Conservation (phyloP, 441 rosid species). For the Pelargonium myrrhifolium region DNA sequence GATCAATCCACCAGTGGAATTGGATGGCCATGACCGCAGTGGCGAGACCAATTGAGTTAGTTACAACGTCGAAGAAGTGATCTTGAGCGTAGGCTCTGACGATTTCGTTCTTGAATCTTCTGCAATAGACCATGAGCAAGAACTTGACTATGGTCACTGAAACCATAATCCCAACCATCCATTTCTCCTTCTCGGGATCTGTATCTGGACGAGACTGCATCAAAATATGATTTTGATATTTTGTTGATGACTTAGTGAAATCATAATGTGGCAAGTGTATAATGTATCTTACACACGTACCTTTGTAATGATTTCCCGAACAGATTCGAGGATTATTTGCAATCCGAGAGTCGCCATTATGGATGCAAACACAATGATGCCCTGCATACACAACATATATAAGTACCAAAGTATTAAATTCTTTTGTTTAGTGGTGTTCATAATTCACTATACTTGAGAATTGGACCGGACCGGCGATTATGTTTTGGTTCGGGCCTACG, state of each 20-base stretch:
- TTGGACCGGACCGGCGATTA: no score
- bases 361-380: slow-evolving; percentile 70
- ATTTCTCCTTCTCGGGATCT: slow-evolving; percentile 44
- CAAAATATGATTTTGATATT: no score
- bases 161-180: slow-evolving; percentile 75
- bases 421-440: no score
- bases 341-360: slow-evolving; percentile 72
- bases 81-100: slow-evolving; percentile 63
- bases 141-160: slow-evolving; percentile 48
- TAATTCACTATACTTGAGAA: no score
- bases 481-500: no score
- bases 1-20: slow-evolving; percentile 70
- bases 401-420: no score
- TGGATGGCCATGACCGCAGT: slow-evolving; percentile 52
- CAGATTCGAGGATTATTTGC: slow-evolving; percentile 57
- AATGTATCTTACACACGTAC: no score
- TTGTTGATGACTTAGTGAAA: no score
- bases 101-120: slow-evolving; percentile 54
- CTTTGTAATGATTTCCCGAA: slow-evolving; percentile 41
- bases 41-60: slow-evolving; percentile 55
- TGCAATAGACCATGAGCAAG: slow-evolving; percentile 44
- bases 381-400: slow-evolving; percentile 27
- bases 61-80: slow-evolving; percentile 63
- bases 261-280: no score
- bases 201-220: slow-evolving; percentile 48